A percentile compares a stretch with the other conserved stretches of the same genome.
Evolutionary conservation across 2,329 filamentous ascomycete genomes (phyloP).

Genomic region (Phialemonium atrogriseum): DNA sequence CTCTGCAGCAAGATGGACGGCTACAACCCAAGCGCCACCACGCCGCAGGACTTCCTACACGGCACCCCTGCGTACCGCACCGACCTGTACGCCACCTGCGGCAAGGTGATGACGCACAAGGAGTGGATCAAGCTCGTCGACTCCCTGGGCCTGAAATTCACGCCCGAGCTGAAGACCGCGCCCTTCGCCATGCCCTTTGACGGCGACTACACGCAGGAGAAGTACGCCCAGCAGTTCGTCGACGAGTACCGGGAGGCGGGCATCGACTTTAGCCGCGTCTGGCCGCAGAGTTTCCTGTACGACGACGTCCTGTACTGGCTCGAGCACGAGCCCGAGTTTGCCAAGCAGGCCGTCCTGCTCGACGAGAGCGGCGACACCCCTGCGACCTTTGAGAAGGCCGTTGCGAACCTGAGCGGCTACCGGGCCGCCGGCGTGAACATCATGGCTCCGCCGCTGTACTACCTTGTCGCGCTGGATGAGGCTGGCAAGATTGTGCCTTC

Average conservation of each 20-base stretch:
- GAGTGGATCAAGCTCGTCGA: constrained; percentile 55
- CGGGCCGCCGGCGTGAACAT: constrained; percentile 50
- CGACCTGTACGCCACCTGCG: constrained; percentile 57
- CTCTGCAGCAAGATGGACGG: constrained; percentile 67
- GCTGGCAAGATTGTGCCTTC: constrained; percentile 52
- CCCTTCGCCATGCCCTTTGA: constrained; percentile 64
- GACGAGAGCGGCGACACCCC: constrained; percentile 51
- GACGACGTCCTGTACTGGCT: constrained; percentile 61
- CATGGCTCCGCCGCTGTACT: constrained; percentile 55
- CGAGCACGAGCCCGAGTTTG: constrained; percentile 50
- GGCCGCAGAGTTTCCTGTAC: constrained; percentile 58
- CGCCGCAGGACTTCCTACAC: constrained; percentile 45
- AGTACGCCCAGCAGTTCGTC: constrained; percentile 57
- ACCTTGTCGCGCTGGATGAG: constrained; percentile 45
- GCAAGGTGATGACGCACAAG: constrained; percentile 50
- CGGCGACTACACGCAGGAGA: constrained; percentile 54
- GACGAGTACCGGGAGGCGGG: constrained; percentile 47
- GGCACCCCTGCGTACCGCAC: constrained; percentile 56
- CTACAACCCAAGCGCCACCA: constrained; percentile 49
- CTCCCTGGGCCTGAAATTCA: constrained; percentile 51
- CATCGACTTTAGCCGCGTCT: constrained; percentile 47
- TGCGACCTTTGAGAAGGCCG: constrained; percentile 42
- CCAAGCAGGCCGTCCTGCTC: constrained; percentile 54
- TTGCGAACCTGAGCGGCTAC: constrained; percentile 47
- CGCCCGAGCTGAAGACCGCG: constrained; percentile 59